These are phyloP conservation scores for Teratosphaeria pseudoeucalypti DNA, from an alignment of 2,329 filamentous ascomycete species.

Conservation along the genomic window DNA sequence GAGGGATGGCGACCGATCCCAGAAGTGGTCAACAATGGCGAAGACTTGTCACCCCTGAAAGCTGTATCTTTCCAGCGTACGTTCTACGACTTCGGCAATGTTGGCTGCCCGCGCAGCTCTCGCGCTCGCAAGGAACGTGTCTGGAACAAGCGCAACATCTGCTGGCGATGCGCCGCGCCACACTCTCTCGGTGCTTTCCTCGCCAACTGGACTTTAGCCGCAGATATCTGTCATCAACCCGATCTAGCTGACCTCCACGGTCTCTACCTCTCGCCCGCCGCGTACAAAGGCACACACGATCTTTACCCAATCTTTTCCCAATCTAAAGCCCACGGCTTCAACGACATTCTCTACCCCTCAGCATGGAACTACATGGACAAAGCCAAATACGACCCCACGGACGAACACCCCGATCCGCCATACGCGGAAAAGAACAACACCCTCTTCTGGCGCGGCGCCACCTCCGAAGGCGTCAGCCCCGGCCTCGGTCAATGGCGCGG, in stretches of 20 bases:
- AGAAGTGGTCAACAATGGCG: conserved; percentile 10
- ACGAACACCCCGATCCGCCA: conserved; percentile 37
- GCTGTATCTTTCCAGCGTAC: conserved; percentile 28
- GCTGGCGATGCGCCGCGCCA: conserved; percentile 49
- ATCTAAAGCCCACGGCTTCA: conserved; percentile 60
- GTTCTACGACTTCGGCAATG: conserved; percentile 32
- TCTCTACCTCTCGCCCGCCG: conserved; percentile 56
- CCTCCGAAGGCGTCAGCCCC: conserved; percentile 45
- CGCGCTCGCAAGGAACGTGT: conserved; percentile 47
- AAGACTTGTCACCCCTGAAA: conserved; percentile 17
- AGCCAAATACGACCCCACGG: conserved; percentile 41
- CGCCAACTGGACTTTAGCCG: conserved; percentile 52
- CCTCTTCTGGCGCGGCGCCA: conserved; percentile 66
- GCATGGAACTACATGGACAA: conserved; percentile 53
- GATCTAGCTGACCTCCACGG: conserved; percentile 66
- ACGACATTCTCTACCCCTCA: conserved; percentile 65
- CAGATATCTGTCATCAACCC: conserved; percentile 65
- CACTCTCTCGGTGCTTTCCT: conserved; percentile 61
- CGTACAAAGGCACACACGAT: conserved; percentile 50
- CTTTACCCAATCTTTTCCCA: conserved; percentile 68
- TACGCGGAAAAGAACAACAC: conserved; percentile 54
- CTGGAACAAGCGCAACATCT: conserved; percentile 57
- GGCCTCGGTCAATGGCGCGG: conserved; percentile 49
- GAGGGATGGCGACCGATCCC: conserved; percentile 29
- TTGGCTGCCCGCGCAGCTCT: conserved; percentile 54